These are phyloP conservation scores for Blakeslea trispora DNA, from an alignment of 371 early-diverging fungal genomes.

Conservation along the genomic window DNA sequence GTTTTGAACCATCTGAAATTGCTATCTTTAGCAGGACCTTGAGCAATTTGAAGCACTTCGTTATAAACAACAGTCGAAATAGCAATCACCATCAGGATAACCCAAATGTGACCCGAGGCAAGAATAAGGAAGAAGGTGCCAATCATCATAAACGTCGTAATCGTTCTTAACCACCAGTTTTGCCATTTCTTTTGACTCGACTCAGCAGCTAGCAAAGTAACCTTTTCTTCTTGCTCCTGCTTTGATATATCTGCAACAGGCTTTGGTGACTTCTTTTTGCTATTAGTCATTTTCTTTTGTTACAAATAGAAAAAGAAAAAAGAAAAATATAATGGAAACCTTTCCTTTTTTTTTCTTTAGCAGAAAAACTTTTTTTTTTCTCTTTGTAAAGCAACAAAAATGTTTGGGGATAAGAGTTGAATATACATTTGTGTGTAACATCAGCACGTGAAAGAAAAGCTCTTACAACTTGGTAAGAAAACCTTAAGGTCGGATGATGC, in stretches of 20 bases:
- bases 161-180: conserved; percentile 79
- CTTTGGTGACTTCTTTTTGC: not conserved
- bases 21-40: conserved; percentile 80
- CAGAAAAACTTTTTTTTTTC: not conserved
- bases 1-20: conserved; percentile 91
- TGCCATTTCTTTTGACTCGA: conserved; percentile 65
- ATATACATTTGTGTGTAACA: not conserved
- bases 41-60: conserved; percentile 91
- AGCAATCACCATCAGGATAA: conserved; percentile 81
- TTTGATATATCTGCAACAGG: not conserved
- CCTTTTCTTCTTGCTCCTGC: conserved; percentile 6
- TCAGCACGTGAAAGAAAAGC: conserved; percentile 1
- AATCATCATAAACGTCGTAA: conserved; percentile 91
- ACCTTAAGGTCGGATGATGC: not conserved
- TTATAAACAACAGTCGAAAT: conserved; percentile 82
- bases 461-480: not conserved
- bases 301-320: not conserved
- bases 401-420: not conserved
- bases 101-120: conserved; percentile 77
- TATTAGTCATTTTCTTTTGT: not conserved
- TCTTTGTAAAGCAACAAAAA: not conserved
- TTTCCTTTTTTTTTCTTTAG: not conserved
- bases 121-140: conserved; percentile 78
- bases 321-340: not conserved
- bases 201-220: conserved; percentile 47